phyloP scores from a whole-genome alignment of 2,329 filamentous ascomycete species.

The Aspergillus persii region DNA sequence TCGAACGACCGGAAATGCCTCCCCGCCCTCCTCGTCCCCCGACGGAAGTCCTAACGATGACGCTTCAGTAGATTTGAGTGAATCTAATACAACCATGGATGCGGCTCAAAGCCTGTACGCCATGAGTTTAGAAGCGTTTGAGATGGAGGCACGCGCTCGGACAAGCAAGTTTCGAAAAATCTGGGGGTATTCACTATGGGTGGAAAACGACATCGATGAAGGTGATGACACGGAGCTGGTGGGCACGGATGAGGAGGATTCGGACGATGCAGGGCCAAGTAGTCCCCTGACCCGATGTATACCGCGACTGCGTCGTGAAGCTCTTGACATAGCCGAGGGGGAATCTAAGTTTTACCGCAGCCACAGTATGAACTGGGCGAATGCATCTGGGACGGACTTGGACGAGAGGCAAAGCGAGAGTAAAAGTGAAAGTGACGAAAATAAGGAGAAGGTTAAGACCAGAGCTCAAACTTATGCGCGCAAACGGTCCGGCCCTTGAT shows the following conservation, averaged over 20 bases:
- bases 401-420: background rate
- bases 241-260: background rate
- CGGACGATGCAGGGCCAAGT: background rate
- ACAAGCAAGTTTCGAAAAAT: background rate
- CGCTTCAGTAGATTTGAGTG: background rate
- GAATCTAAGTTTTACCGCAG: background rate
- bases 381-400: background rate
- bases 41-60: background rate
- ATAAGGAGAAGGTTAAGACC: background rate
- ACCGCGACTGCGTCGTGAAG: background rate
- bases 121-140: background rate
- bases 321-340: background rate
- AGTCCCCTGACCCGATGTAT: background rate
- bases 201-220: background rate
- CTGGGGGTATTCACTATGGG: background rate
- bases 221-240: constrained; percentile 1
- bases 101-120: background rate
- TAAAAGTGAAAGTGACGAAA: background rate
- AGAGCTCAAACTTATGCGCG: constrained; percentile 2
- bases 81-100: background rate
- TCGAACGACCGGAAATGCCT: background rate
- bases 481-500: background rate
- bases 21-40: background rate
- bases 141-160: background rate
- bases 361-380: background rate